Base-by-base conservation (phyloP, 2,329 filamentous ascomycete genomes). In the Penicillium decumbens region DNA sequence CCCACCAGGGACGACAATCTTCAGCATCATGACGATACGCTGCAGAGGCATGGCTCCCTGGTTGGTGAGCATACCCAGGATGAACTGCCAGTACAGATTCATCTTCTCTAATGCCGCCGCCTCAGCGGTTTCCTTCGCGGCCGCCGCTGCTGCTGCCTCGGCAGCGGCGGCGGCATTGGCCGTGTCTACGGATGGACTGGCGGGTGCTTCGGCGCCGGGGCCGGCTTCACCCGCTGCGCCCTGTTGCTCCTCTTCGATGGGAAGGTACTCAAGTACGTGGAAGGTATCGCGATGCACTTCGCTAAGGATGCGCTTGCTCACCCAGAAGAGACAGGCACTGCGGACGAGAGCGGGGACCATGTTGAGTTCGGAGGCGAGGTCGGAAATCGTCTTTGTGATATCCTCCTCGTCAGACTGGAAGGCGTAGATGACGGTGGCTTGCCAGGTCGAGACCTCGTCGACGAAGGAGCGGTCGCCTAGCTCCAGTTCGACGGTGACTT, bases 51-150 rank as follows among this genome's bases (percentile, higher is more conserved):
- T 93, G 25, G 86, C 82, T 15, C 86, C 86, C 60, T 89, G 87
- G 69, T 96, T 96, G 54, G 89, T 96, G 70, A 98, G 75, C 93
- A 98, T 97, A 44, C 89, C 89, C 49, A 90, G 77, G 50, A 98
- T 90, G 67, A 95, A 97, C 63, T 91, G 87, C 82, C 88, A 89
- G 70, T 96, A 95, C 33, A 95, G 80, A 38, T 79, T 76, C 68
- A 81, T 82, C 62, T 83, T 83, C 66, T 88, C 85, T 56, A 82
- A 78, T 20, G 86, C 79, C 28, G 87, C 75, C 12, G 80, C 80
- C 35, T 80, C 75, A 8, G 73, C 72, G 1, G 72, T 66, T 57
- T 75, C 71, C 51, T 71, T 73, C 12, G 70, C 70, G 18, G 72
- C 72, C 0, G 69, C 71, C 0, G 66, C 66, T 0, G 72, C 73